Base-by-base conservation (phyloP, 371 early-diverging fungal genomes). In the Parasitella parasitica region DNA sequence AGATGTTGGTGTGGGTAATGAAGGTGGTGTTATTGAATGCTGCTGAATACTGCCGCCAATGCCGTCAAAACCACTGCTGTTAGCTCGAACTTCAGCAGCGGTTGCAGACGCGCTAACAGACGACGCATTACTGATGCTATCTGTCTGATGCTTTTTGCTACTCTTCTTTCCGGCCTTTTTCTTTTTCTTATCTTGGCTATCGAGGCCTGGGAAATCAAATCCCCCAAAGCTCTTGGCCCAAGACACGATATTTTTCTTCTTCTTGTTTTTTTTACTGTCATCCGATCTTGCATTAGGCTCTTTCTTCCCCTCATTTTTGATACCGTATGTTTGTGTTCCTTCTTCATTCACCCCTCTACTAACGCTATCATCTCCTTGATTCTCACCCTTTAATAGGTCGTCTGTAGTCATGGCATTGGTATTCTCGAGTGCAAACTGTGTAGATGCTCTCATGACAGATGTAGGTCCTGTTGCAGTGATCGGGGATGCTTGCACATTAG, bases 201-300 rank as follows among this genome's bases (percentile, higher is more conserved):
- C 61, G 4, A 37, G 35, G 22, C 60, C 55, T 24, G 59, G 39
- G 26, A 73, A 73, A 13, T 75, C 75, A 63, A 73, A 75, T 24
- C 71, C 70, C 52, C 68, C 76, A 60, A 78, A 75, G 13, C 63
- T 61, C 36, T 63, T 72, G 9, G 78, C 70, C 74, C 76, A 76
- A 2, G 60, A 58, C 6, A 69, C 49, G 2, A 69, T 70, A 11
- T 51, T 57, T 36, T 66, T 70, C 39, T 66, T 70, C 51, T 69
- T 69, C 43, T 70, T 62, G 49, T 69, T 70, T 20, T 63, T 56
- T 38, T 63, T 63, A 30, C 41, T 51, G 9, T 41, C 41, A 6
- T 39, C 51, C 6, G n/a, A n/a, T n/a, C 11, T 32, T 1, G 32
- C 3, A 3, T 39, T 60, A 26, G 37, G 38, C 3, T 18, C 51